Conservation (phyloP, 1,284 basidiomycete species). For the Moesziomyces globuligerus region DNA sequence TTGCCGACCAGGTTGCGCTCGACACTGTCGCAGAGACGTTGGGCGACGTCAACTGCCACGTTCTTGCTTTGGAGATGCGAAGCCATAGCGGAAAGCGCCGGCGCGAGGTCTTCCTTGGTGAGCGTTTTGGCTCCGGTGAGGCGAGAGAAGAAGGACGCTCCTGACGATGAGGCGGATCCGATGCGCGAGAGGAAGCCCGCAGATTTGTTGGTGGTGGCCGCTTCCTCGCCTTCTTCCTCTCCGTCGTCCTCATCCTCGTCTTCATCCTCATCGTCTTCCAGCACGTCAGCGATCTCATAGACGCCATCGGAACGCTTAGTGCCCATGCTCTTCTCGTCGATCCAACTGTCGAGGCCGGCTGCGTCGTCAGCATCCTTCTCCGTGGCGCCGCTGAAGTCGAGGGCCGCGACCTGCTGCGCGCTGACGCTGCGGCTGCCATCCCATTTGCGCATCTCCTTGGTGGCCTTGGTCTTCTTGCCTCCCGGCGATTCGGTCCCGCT, state of each 20-base stretch:
- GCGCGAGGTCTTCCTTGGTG: conserved; percentile 82
- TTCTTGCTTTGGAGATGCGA: conserved; percentile 99
- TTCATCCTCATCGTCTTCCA: conserved; percentile 35
- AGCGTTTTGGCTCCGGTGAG: conserved; percentile 79
- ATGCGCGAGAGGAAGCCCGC: conserved; percentile 74
- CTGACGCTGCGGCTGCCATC: conserved; percentile 78
- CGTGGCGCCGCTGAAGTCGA: conserved; percentile 80
- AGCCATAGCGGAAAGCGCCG: conserved; percentile 92
- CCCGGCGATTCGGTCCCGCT: conserved; percentile 43
- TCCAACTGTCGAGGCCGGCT: conserved; percentile 67
- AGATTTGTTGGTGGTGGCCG: conserved; percentile 38
- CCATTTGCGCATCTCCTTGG: conserved; percentile 91
- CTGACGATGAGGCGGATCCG: conserved; percentile 32
- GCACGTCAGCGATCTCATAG: conserved; percentile 93
- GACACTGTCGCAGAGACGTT: conserved; percentile 92
- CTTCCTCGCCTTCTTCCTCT: conserved; percentile 71
- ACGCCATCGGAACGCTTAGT: conserved; percentile 81
- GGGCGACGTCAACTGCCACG: conserved; percentile 92
- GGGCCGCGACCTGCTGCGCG: conserved; percentile 84
- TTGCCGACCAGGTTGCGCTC: conserved; percentile 88
- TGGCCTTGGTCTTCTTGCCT: conserved; percentile 71
- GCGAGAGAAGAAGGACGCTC: conserved; percentile 68
- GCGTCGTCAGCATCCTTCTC: conserved; percentile 69
- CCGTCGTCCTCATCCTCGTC: conserved; percentile 71
- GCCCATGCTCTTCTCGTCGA: conserved; percentile 79